Conservation (phyloP, 352 stramenopile species). For the Phytophthora chlamydospora region DNA sequence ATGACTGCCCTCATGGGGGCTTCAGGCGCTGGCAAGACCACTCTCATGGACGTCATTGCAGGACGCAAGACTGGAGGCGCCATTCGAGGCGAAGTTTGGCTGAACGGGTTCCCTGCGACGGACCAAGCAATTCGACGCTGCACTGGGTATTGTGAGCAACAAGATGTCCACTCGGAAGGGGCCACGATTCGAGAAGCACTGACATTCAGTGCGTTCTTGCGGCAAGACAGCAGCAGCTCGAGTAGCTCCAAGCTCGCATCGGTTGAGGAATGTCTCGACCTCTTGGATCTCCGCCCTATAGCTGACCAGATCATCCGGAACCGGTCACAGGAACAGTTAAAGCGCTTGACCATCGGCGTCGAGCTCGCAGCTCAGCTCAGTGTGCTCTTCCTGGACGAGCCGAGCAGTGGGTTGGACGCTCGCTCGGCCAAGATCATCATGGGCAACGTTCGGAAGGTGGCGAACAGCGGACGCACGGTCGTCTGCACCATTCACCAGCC, state of each 20-base stretch:
- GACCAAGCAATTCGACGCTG: conserved; percentile 37
- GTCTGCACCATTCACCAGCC: too few species aligned
- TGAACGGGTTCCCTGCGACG: conserved; percentile 87
- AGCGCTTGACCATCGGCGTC: conserved; percentile 61
- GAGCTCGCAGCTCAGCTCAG: conserved; percentile 87
- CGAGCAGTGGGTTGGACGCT: conserved; percentile 89
- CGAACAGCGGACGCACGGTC: conserved; percentile 60
- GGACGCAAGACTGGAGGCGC: conserved; percentile 88
- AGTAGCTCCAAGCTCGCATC: conserved; percentile 29
- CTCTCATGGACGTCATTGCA: conserved; percentile 19
- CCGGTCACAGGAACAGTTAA: conserved; percentile 55
- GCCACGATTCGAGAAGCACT: conserved; percentile 88
- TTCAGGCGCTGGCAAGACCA: conserved; percentile 16
- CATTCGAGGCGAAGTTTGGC: conserved; percentile 81
- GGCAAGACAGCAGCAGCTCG: conserved; percentile 36
- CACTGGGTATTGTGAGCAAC: conserved; percentile 71
- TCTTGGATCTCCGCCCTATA: conserved; percentile 40
- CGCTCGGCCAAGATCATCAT: conserved; percentile 86
- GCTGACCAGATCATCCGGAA: conserved; percentile 48
- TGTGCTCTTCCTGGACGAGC: conserved; percentile 90
- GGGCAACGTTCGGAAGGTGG: conserved; percentile 86
- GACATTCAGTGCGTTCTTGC: conserved; percentile 82
- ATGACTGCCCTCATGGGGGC: conserved; percentile 22
- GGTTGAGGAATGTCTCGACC: conserved; percentile 47
- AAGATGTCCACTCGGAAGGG: conserved; percentile 81